Evolutionary conservation across 768 basidiomycete genomes (phyloP).

Genomic region (Pleurotus citrinopileatus): DNA sequence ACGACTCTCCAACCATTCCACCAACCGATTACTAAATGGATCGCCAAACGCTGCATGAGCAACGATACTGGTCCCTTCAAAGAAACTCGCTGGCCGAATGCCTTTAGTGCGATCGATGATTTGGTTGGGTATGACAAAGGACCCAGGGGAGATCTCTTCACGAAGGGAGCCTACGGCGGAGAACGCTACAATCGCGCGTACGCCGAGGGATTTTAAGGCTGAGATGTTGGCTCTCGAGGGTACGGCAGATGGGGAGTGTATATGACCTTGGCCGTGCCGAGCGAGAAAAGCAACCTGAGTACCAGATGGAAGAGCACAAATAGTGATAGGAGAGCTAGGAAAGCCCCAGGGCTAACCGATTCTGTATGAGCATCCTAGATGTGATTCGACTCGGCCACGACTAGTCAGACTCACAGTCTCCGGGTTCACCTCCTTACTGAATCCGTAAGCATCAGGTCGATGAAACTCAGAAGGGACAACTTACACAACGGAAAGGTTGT

Average conservation of each 20-base stretch:
- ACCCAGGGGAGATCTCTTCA: constrained; percentile 89
- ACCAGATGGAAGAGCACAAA: constrained; percentile 83
- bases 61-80: constrained; percentile 77
- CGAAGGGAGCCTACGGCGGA: constrained; percentile 93
- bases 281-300: constrained; percentile 85
- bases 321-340: constrained; percentile 90
- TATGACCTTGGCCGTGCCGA: constrained; percentile 84
- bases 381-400: background rate
- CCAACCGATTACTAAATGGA: constrained; percentile 70
- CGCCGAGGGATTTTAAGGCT: constrained; percentile 89
- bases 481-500: constrained; percentile 86
- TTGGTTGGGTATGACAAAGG: constrained; percentile 85
- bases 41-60: constrained; percentile 95
- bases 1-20: constrained; percentile 60
- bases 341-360: constrained; percentile 94
- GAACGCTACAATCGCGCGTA: constrained; percentile 88
- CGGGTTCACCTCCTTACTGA: constrained; percentile 72
- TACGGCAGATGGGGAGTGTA: constrained; percentile 74
- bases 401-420: constrained; percentile 59
- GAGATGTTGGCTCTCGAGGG: constrained; percentile 92
- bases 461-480: constrained; percentile 24
- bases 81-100: constrained; percentile 84
- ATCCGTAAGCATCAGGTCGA: background rate
- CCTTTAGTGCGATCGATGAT: constrained; percentile 98
- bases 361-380: no score